Percentiles rank a stretch among this genome's conserved stretches.
Evolutionary conservation across 139 green algal genomes (phyloP).

Genomic region (Chlamydomonas sp.): DNA sequence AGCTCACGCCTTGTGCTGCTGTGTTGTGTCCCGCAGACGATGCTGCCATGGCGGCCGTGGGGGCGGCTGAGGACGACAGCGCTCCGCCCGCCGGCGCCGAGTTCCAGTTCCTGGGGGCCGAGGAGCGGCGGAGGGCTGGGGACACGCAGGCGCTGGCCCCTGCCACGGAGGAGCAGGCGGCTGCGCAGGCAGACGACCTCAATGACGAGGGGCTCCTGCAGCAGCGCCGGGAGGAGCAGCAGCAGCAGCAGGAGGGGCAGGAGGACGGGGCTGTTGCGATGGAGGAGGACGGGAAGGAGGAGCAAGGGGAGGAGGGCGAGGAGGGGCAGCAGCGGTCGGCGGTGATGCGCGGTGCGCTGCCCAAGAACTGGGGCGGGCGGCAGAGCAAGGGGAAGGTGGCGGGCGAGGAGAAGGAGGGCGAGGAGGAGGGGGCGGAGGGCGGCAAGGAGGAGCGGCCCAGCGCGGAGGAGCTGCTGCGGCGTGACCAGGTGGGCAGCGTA

Average conservation of each 20-base stretch:
- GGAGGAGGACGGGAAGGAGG: constrained; percentile 25
- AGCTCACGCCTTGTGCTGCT: not conserved
- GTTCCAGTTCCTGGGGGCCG: constrained; percentile 68
- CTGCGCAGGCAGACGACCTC: constrained; percentile 29
- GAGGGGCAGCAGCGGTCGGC: constrained; percentile 9
- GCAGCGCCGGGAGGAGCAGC: constrained; percentile 29
- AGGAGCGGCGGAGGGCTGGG: constrained; percentile 49
- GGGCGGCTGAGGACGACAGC: constrained; percentile 34
- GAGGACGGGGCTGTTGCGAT: constrained; percentile 9
- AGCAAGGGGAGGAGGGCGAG: not conserved
- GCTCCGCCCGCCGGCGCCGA: constrained; percentile 50
- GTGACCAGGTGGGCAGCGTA: constrained; percentile 28
- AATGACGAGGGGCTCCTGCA: not conserved
- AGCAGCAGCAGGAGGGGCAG: not conserved
- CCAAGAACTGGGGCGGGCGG: constrained; percentile 30
- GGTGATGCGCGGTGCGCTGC: constrained; percentile 5
- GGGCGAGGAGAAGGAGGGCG: not conserved
- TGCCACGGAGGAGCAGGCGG: constrained; percentile 91
- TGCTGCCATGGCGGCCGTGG: constrained; percentile 49
- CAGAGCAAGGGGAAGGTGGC: constrained; percentile 28
- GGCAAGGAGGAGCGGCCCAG: constrained; percentile 25
- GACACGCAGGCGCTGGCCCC: constrained; percentile 73
- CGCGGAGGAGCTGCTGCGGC: constrained; percentile 32
- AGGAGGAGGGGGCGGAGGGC: constrained; percentile 4
- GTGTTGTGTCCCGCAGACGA: not conserved